Evolutionary conservation across 805 yeast species (phyloP).

Genomic region (Monosporozyma yasuniensis): DNA sequence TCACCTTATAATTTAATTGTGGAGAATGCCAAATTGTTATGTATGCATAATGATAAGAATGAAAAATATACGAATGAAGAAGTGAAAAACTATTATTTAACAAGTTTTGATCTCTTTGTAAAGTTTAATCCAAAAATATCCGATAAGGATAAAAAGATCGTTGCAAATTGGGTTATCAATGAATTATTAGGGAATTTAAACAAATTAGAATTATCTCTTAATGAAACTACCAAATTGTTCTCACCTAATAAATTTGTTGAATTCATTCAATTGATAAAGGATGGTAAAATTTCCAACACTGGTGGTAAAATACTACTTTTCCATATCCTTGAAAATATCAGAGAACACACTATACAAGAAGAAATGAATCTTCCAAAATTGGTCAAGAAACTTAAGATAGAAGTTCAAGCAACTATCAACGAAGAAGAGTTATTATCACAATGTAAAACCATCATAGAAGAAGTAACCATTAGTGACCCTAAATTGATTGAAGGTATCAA

Average conservation of each 20-base stretch:
- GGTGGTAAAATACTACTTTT: slow-evolving; percentile 59
- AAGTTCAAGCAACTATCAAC: slow-evolving; percentile 26
- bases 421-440: slow-evolving; percentile 30
- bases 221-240: slow-evolving; percentile 27
- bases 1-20: slow-evolving; percentile 49
- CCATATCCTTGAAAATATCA: slow-evolving; percentile 47
- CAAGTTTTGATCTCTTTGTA: slow-evolving; percentile 30
- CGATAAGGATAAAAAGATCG: slow-evolving; percentile 31
- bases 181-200: slow-evolving; percentile 65
- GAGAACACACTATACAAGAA: slow-evolving; percentile 21
- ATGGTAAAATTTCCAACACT: slow-evolving; percentile 45
- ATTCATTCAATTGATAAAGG: slow-evolving; percentile 43
- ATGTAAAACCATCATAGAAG: slow-evolving; percentile 38
- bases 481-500: slow-evolving; percentile 49
- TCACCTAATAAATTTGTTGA: slow-evolving; percentile 43
- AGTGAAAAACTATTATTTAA: slow-evolving; percentile 45
- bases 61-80: slow-evolving; percentile 23
- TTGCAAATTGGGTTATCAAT: slow-evolving; percentile 76
- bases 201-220: slow-evolving; percentile 34
- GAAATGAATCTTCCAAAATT: slow-evolving; percentile 32
- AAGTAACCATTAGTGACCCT: slow-evolving; percentile 29
- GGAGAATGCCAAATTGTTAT: slow-evolving; percentile 67
- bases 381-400: slow-evolving; percentile 47
- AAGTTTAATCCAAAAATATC: slow-evolving; percentile 11
- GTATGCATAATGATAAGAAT: slow-evolving; percentile 34